phyloP scores from a whole-genome alignment of 2,329 filamentous ascomycete genomes.

The Escovopsis weberi region DNA sequence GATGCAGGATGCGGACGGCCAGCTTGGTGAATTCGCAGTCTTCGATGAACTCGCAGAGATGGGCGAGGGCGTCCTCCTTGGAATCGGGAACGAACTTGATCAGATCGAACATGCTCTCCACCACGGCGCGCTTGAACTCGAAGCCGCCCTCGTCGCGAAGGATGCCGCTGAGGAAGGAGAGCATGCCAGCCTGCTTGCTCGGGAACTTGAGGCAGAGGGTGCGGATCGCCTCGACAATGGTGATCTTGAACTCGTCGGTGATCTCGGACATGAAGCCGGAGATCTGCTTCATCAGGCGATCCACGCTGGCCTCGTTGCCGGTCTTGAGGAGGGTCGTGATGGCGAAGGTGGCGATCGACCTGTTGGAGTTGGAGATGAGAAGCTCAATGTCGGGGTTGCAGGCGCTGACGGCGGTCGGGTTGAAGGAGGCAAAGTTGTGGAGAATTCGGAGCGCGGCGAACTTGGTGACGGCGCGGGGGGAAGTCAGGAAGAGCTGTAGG shows the following conservation, averaged over 20 bases:
- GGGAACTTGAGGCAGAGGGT: slow-evolving; percentile 96
- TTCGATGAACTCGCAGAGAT: slow-evolving; percentile 97
- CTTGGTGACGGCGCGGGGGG: slow-evolving; percentile 88
- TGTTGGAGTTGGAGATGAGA: slow-evolving; percentile 91
- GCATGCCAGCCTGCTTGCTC: slow-evolving; percentile 94
- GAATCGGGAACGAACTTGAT: slow-evolving; percentile 97
- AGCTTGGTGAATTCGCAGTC: slow-evolving; percentile 99
- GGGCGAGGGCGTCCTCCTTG: slow-evolving; percentile 69
- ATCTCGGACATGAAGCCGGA: slow-evolving; percentile 98
- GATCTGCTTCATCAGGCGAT: slow-evolving; percentile 97
- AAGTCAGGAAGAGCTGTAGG: slow-evolving; percentile 91
- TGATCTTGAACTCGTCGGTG: slow-evolving; percentile 99
- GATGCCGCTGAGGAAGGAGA: slow-evolving; percentile 93
- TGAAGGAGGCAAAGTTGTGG: slow-evolving; percentile 92
- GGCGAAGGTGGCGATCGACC: slow-evolving; percentile 94
- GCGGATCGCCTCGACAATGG: slow-evolving; percentile 96
- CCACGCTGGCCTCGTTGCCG: slow-evolving; percentile 92
- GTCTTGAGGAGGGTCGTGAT: slow-evolving; percentile 98
- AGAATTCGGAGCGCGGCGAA: slow-evolving; percentile 94
- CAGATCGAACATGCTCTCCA: slow-evolving; percentile 98
- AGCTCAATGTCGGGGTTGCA: slow-evolving; percentile 98
- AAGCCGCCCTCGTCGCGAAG: slow-evolving; percentile 93
- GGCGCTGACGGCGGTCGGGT: slow-evolving; percentile 76
- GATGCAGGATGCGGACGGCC: slow-evolving; percentile 84
- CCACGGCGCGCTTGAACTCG: slow-evolving; percentile 93